Conservation (phyloP, 768 basidiomycete genomes). For the Rhizopogon vulgaris region DNA sequence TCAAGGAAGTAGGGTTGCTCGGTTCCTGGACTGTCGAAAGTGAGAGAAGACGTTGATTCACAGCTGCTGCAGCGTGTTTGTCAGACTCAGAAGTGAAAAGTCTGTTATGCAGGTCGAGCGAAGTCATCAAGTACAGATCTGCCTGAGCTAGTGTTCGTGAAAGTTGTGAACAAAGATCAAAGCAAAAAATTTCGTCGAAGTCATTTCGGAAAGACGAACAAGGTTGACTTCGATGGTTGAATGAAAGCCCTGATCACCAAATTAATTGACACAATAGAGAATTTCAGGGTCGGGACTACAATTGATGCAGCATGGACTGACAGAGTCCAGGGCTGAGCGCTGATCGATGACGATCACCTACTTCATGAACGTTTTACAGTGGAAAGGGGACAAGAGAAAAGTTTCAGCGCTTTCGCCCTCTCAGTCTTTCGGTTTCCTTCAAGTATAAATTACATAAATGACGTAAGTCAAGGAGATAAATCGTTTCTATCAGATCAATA, state of each 20-base stretch:
- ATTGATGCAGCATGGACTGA: neutral
- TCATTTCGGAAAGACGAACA: neutral
- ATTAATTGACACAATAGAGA: neutral
- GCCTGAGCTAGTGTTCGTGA: conserved; percentile 9
- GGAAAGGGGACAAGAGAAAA: neutral
- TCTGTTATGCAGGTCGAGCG: conserved; percentile 52
- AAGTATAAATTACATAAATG: conserved; percentile 15
- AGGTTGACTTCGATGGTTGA: neutral
- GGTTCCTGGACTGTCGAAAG: conserved; percentile 6
- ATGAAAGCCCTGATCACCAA: neutral
- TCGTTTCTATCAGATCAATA: neutral
- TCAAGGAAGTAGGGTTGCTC: conserved; percentile 8
- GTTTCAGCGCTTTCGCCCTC: neutral
- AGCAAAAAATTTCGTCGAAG: neutral
- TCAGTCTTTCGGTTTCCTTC: neutral
- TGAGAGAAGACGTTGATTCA: conserved; percentile 12
- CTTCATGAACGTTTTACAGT: neutral
- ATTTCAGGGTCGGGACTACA: neutral
- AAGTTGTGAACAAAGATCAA: conserved; percentile 2
- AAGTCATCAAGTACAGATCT: conserved; percentile 40
- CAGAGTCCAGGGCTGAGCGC: neutral
- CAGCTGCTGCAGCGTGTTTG: conserved; percentile 11
- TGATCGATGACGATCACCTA: neutral
- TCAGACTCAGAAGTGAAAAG: conserved; percentile 35
- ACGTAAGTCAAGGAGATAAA: conserved; percentile 18